Evolutionary conservation across 176 grass and related monocot genomes (phyloP).

Genomic region (Hsuehochloa calcarea): DNA sequence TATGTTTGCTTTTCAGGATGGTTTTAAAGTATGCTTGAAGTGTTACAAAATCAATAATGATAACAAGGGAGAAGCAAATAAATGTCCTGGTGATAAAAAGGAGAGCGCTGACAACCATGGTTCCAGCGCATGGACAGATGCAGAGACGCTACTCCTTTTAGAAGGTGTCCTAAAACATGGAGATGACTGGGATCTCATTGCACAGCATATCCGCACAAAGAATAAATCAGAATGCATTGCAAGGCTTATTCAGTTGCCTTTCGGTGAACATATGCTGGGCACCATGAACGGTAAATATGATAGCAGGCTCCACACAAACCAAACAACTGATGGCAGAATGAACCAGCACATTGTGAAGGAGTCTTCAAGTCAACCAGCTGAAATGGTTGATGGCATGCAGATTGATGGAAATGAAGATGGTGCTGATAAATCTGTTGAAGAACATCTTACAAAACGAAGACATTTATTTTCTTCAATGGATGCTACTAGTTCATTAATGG

Average conservation of each 20-base stretch:
- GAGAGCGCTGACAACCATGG: constrained; percentile 27
- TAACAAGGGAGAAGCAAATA: constrained; percentile 37
- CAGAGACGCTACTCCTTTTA: constrained; percentile 88
- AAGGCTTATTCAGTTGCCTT: constrained; percentile 91
- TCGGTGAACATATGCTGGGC: constrained; percentile 84
- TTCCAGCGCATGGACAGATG: constrained; percentile 70
- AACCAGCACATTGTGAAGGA: constrained; percentile 44
- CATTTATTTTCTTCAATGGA: constrained; percentile 49
- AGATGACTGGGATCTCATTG: constrained; percentile 98
- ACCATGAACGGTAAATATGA: constrained; percentile 61
- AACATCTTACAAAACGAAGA: constrained; percentile 58
- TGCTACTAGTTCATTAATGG: constrained; percentile 68
- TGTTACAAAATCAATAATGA: constrained; percentile 62
- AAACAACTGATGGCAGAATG: constrained; percentile 41
- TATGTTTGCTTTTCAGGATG: constrained; percentile 55
- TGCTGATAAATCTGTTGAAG: constrained; percentile 52
- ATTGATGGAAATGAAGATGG: constrained; percentile 57
- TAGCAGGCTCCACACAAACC: constrained; percentile 39
- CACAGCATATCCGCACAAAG: constrained; percentile 90
- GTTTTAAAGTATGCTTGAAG: constrained; percentile 62
- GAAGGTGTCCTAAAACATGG: constrained; percentile 98
- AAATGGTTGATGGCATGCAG: constrained; percentile 44
- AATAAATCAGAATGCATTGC: constrained; percentile 94
- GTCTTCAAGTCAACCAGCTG: constrained; percentile 41
- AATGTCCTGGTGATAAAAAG: constrained; percentile 28